Conservation (phyloP, 495 filamentous ascomycete genomes). For the Penicillium maclennaniae region DNA sequence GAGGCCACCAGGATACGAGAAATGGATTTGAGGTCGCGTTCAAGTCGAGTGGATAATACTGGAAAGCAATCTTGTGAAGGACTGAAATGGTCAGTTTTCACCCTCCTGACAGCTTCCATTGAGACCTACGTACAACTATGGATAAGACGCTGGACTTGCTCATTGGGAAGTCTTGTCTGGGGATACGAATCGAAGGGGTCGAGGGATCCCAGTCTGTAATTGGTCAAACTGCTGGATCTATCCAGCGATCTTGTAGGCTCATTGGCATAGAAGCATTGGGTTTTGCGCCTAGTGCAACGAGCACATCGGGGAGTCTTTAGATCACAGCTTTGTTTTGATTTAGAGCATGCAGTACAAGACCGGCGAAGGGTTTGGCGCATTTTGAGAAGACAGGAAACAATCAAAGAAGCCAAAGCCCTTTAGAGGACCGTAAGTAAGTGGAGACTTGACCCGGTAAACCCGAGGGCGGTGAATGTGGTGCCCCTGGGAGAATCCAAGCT, state of each 20-base stretch:
- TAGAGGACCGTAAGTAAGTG: not conserved
- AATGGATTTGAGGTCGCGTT: conserved; percentile 47
- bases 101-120: not conserved
- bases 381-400: conserved; percentile 2
- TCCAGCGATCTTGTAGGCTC: conserved; percentile 13
- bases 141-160: conserved; percentile 46
- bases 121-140: conserved; percentile 39
- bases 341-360: conserved; percentile 48
- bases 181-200: conserved; percentile 54
- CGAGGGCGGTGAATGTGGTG: not conserved
- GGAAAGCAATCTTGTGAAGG: conserved; percentile 49
- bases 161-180: conserved; percentile 41
- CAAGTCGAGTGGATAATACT: conserved; percentile 52
- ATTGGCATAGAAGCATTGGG: conserved; percentile 46
- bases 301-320: conserved; percentile 46
- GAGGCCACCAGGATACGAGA: conserved; percentile 52
- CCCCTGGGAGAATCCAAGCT: no score
- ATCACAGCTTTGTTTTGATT: conserved; percentile 48
- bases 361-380: conserved; percentile 49
- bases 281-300: conserved; percentile 43
- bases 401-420: not conserved
- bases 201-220: conserved; percentile 25
- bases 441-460: not conserved
- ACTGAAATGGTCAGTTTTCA: conserved; percentile 29
- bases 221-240: conserved; percentile 6